Conservation (phyloP, 2,329 filamentous ascomycete species). For the Pestalotiopsis sp. region DNA sequence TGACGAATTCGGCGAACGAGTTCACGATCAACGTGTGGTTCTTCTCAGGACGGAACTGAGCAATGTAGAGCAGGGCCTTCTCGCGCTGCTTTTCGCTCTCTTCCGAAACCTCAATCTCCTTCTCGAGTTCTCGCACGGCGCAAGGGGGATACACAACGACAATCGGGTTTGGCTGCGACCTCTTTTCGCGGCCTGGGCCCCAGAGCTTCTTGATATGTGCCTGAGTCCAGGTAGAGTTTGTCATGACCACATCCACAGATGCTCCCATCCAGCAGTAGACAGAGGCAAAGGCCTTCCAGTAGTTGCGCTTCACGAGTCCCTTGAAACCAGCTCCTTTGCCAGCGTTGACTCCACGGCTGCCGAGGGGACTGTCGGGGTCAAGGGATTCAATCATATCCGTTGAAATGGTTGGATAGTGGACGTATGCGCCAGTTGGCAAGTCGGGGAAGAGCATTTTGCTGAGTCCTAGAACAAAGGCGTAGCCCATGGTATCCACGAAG, state of each 20-base stretch:
- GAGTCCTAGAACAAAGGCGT: constrained; percentile 84
- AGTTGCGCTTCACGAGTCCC: constrained; percentile 72
- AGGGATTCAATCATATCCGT: constrained; percentile 94
- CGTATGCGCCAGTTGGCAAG: constrained; percentile 87
- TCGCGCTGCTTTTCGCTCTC: constrained; percentile 70
- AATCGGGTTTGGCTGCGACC: constrained; percentile 52
- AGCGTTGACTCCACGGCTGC: constrained; percentile 75
- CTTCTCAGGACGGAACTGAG: constrained; percentile 96
- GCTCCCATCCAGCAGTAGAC: constrained; percentile 82
- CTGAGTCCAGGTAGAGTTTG: constrained; percentile 95
- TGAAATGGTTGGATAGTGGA: constrained; percentile 97
- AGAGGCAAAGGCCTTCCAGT: constrained; percentile 84
- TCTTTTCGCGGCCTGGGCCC: constrained; percentile 57
- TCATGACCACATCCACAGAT: constrained; percentile 91
- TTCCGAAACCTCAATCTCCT: constrained; percentile 69
- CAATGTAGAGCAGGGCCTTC: constrained; percentile 83
- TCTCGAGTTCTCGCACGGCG: constrained; percentile 80
- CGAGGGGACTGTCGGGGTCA: constrained; percentile 59
- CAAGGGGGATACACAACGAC: constrained; percentile 88
- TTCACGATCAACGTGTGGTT: constrained; percentile 86
- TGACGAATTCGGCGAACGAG: constrained; percentile 77
- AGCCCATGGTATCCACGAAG: constrained; percentile 98
- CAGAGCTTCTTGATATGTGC: constrained; percentile 79
- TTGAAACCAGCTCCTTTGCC: constrained; percentile 73
- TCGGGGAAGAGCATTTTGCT: constrained; percentile 77